Evolutionary conservation across 805 yeast species (phyloP).

Genomic region (Pichia manshurica): DNA sequence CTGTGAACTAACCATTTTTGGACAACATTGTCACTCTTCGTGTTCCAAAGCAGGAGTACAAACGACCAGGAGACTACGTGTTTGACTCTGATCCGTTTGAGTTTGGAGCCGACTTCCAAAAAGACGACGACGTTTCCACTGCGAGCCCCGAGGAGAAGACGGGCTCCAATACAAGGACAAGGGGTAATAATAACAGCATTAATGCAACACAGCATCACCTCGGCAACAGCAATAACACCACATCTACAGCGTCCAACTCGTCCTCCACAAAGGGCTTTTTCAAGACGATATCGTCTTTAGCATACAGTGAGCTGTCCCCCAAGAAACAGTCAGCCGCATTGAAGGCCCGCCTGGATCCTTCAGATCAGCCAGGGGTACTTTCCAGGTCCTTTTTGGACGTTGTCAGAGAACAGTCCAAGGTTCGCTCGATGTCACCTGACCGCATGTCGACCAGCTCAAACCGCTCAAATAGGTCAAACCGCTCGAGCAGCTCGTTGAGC

Average conservation of each 20-base stretch:
- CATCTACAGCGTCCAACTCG: not conserved
- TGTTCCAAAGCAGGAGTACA: not conserved
- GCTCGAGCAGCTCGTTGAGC: conserved; percentile 10
- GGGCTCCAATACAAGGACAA: too few relatives aligned
- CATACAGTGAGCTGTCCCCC: conserved; percentile 8
- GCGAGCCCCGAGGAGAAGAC: too few relatives aligned
- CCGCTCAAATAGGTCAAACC: not conserved
- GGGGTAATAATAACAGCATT: not conserved
- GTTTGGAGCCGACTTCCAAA: conserved; percentile 7
- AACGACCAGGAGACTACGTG: conserved; percentile 8
- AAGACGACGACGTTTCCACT: not conserved
- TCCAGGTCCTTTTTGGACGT: conserved; percentile 14
- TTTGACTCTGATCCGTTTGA: conserved; percentile 10
- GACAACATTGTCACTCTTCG: not conserved
- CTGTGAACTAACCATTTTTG: not conserved
- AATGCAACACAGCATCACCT: conserved; percentile 14
- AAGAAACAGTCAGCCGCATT: conserved; percentile 11
- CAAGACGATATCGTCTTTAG: conserved; percentile 13
- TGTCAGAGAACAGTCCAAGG: conserved; percentile 8
- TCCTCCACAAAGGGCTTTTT: conserved; percentile 7
- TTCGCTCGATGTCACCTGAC: conserved; percentile 9
- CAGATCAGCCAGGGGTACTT: conserved; percentile 12
- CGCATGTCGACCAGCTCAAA: conserved; percentile 7
- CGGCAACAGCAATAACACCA: conserved; percentile 5
- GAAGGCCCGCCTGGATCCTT: conserved; percentile 8